Conservation (phyloP, 2,329 filamentous ascomycete genomes). For the Coniochaeta hoffmannii region DNA sequence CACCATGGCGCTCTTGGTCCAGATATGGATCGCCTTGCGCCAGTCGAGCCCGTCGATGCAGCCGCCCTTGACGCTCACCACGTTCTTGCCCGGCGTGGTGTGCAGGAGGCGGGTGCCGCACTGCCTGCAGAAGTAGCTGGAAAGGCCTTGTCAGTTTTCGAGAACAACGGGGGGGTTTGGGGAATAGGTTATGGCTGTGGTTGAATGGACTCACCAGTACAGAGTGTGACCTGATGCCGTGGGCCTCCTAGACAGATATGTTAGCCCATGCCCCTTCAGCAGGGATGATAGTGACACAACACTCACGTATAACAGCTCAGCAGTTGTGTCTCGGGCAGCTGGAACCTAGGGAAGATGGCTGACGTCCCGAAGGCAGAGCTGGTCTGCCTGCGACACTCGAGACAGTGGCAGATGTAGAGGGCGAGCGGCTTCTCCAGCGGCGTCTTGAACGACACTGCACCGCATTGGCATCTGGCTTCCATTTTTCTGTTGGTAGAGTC, state of each 20-base stretch:
- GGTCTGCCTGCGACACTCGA: slow-evolving; percentile 58
- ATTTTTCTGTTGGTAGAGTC: slow-evolving; percentile 28
- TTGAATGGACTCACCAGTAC: slow-evolving; percentile 39
- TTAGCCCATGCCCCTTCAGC: not conserved
- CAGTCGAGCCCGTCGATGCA: slow-evolving; percentile 58
- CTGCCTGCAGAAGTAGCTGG: slow-evolving; percentile 59
- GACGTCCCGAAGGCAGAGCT: slow-evolving; percentile 61
- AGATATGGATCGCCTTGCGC: slow-evolving; percentile 56
- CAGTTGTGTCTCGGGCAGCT: slow-evolving; percentile 39
- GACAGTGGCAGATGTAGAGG: slow-evolving; percentile 67
- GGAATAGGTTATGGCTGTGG: too few relatives aligned
- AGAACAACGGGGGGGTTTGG: too few relatives aligned
- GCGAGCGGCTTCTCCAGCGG: slow-evolving; percentile 51
- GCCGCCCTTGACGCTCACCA: slow-evolving; percentile 60
- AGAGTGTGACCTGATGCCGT: slow-evolving; percentile 49
- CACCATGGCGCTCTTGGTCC: slow-evolving; percentile 60
- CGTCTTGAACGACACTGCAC: slow-evolving; percentile 53
- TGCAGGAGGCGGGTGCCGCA: slow-evolving; percentile 63
- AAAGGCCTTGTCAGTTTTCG: too few relatives aligned
- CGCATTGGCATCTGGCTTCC: slow-evolving; percentile 59
- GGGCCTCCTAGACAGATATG: slow-evolving; percentile 36
- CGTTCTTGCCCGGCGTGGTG: slow-evolving; percentile 47
- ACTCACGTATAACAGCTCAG: slow-evolving; percentile 50
- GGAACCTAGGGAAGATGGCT: slow-evolving; percentile 63
- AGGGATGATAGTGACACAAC: not conserved